phyloP scores from a whole-genome alignment of 1,284 basidiomycete genomes.

The Moesziomyces sp. region DNA sequence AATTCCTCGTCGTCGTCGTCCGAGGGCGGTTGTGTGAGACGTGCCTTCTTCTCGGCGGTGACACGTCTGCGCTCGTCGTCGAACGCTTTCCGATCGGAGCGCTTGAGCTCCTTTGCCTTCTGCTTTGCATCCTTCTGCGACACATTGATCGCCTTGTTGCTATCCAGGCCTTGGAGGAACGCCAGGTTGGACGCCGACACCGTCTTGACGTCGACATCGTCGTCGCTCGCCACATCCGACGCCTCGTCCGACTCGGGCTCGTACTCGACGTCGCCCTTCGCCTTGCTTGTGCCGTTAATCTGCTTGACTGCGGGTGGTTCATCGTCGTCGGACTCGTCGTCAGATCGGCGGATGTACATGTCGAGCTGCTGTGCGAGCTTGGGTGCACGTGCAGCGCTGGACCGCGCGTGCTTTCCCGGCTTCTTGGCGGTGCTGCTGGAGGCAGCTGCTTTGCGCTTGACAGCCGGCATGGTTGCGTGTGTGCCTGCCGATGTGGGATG shows the following conservation, averaged over 20 bases:
- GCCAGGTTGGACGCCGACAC: slow-evolving; percentile 39
- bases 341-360: slow-evolving; percentile 40
- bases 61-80: slow-evolving; percentile 23
- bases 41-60: slow-evolving; percentile 69
- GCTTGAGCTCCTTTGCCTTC: slow-evolving; percentile 34
- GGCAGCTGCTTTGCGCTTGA: slow-evolving; percentile 26
- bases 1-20: slow-evolving; percentile 59
- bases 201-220: slow-evolving; percentile 17
- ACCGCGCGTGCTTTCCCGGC: neutral
- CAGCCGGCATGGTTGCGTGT: slow-evolving; percentile 14
- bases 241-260: slow-evolving; percentile 39
- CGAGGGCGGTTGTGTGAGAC: slow-evolving; percentile 76
- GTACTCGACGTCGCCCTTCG: slow-evolving; percentile 3
- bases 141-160: slow-evolving; percentile 24
- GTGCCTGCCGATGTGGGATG: neutral
- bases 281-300: neutral
- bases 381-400: slow-evolving; percentile 1
- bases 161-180: slow-evolving; percentile 27
- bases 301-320: slow-evolving; percentile 1
- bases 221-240: slow-evolving; percentile 22
- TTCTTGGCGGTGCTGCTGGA: slow-evolving; percentile 5
- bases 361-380: slow-evolving; percentile 29
- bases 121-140: slow-evolving; percentile 43
- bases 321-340: slow-evolving; percentile 16
- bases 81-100: slow-evolving; percentile 24